These are phyloP conservation scores for Aspergillus ochraceoroseus DNA, from an alignment of 2,329 filamentous ascomycete species.

Conservation along the genomic window DNA sequence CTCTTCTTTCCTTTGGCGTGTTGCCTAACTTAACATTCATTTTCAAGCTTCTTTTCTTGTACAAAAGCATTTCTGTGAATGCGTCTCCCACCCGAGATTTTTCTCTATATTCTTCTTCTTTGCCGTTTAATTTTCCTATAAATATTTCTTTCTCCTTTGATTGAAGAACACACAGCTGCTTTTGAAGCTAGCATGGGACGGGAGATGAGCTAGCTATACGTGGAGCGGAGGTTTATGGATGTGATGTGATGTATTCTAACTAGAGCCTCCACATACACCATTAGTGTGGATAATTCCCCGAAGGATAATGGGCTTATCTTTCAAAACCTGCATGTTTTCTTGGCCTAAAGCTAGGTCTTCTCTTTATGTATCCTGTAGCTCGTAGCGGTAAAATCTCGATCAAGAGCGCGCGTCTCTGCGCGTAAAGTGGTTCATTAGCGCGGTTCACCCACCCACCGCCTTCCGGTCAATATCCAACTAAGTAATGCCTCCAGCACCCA, in stretches of 20 bases:
- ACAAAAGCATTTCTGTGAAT: conserved; percentile 31
- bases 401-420: conserved; percentile 18
- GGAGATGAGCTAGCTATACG: conserved; percentile 17
- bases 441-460: conserved; percentile 25
- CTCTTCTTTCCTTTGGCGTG: conserved; percentile 11
- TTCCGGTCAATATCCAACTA: conserved; percentile 9
- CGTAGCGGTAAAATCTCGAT: neutral
- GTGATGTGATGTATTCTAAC: conserved; percentile 28
- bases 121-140: conserved; percentile 13
- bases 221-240: conserved; percentile 17
- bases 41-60: conserved; percentile 29
- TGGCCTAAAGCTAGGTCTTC: no score
- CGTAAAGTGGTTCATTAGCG: conserved; percentile 22
- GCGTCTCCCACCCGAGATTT: conserved; percentile 9
- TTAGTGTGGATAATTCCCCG: conserved; percentile 5
- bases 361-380: neutral
- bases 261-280: conserved; percentile 22
- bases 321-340: neutral
- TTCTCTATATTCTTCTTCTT: conserved; percentile 10
- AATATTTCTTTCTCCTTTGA: conserved; percentile 14
- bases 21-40: no score
- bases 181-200: conserved; percentile 9
- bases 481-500: conserved; percentile 6
- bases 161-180: conserved; percentile 7
- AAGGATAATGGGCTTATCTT: neutral